Evolutionary conservation across 495 filamentous ascomycete species (phyloP).

Genomic region (Cenococcum geophilum): DNA sequence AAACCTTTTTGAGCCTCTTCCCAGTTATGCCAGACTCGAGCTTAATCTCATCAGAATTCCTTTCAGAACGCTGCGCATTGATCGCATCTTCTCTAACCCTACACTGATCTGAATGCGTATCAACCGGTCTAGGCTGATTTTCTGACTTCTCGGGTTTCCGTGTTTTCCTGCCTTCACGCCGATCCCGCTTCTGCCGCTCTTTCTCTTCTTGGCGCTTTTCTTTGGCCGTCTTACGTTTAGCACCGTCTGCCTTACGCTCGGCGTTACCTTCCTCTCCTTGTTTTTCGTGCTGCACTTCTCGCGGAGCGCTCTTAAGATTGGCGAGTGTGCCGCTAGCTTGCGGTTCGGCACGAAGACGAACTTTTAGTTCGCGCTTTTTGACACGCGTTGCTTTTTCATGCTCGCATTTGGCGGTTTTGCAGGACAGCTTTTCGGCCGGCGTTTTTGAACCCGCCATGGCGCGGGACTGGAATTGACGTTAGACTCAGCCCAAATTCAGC

Average conservation of each 20-base stretch:
- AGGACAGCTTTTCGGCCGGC: neutral
- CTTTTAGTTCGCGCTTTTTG: slow-evolving; percentile 13
- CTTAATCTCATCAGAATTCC: slow-evolving; percentile 12
- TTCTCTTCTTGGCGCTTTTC: slow-evolving; percentile 7
- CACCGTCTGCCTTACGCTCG: slow-evolving; percentile 1
- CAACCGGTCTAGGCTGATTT: neutral
- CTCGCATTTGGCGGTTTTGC: neutral
- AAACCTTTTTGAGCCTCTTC: slow-evolving; percentile 9
- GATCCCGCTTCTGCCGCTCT: slow-evolving; percentile 2
- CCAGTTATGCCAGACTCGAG: slow-evolving; percentile 5
- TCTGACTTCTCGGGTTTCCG: neutral
- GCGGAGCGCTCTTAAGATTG: slow-evolving; percentile 6
- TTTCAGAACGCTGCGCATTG: neutral
- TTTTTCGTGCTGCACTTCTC: slow-evolving; percentile 8
- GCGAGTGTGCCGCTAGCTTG: slow-evolving; percentile 15
- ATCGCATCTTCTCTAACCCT: neutral
- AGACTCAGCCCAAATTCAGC: no score
- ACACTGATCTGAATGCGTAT: neutral
- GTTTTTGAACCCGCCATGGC: neutral
- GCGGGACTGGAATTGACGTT: neutral
- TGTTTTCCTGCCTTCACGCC: slow-evolving; percentile 7
- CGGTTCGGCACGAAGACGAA: slow-evolving; percentile 6
- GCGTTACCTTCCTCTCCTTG: neutral
- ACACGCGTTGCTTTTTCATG: slow-evolving; percentile 16
- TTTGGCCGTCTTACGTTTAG: slow-evolving; percentile 11